A percentile compares a stretch with the other conserved stretches of the same genome.
These are phyloP conservation scores for Exophiala sp. DNA, from an alignment of 2,329 filamentous ascomycete genomes.

Conservation along the genomic window DNA sequence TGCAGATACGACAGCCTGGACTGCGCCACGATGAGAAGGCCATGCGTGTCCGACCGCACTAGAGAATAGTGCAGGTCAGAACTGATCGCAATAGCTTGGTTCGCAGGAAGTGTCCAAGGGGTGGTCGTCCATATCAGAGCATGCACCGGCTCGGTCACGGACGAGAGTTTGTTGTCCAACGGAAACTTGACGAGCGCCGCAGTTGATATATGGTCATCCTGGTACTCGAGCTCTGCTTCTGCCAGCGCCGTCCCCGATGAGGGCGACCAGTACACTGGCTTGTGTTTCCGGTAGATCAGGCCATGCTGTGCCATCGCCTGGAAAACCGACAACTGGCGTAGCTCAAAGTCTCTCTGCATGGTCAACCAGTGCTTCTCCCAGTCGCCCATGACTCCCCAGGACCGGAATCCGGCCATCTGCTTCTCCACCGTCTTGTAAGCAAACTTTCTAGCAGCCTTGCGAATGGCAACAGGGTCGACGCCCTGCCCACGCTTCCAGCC, in stretches of 20 bases:
- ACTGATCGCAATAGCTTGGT: conserved; percentile 81
- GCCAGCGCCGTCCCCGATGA: conserved; percentile 62
- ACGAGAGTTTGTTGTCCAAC: conserved; percentile 41
- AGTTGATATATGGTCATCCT: conserved; percentile 57
- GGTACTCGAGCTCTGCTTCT: conserved; percentile 64
- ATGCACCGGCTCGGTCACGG: conserved; percentile 53
- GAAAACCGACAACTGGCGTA: conserved; percentile 59
- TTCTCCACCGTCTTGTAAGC: conserved; percentile 55
- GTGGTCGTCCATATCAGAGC: conserved; percentile 99
- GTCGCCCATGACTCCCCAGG: conserved; percentile 63
- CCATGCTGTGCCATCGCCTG: conserved; percentile 60
- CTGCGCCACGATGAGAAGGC: conserved; percentile 66
- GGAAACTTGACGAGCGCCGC: conserved; percentile 72
- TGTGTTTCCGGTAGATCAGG: conserved; percentile 59
- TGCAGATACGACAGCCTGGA: conserved; percentile 62
- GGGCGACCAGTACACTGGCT: conserved; percentile 65
- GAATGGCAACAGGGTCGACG: conserved; percentile 47
- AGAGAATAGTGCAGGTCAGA: conserved; percentile 70
- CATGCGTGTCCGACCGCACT: conserved; percentile 55
- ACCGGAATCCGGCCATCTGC: conserved; percentile 58
- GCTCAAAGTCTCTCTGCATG: conserved; percentile 60
- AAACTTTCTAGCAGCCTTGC: conserved; percentile 53
- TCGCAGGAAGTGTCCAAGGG: conserved; percentile 94
- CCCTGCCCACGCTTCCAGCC: conserved; percentile 40
- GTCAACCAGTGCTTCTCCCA: conserved; percentile 62